Evolutionary conservation across 2,329 filamentous ascomycete genomes (phyloP), one percentile per base, ranked within the genome.

Genomic region (Microsporum ferrugineum): DNA sequence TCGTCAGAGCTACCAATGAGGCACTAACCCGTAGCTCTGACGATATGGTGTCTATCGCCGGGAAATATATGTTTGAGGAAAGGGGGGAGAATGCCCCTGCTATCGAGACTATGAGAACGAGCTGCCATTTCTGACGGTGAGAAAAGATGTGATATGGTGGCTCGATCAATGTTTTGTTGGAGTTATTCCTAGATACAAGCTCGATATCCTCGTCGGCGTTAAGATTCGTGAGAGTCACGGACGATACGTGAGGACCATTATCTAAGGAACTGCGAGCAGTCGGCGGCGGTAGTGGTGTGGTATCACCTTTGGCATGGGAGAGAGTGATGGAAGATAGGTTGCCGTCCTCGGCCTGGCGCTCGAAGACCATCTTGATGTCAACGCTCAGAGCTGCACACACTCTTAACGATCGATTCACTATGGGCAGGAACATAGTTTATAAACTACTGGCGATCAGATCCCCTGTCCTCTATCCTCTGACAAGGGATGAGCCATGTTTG

Each of bases 1-100:
- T 71, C 0, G 80, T 81, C 62, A 81, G 69, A 63, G 81, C 80
- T 64, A 81, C 75, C 56, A 72, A 68, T 3, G 76, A 72, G 12
- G 67, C 68, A 1, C 77, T 74, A 7, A 78, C 73, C 31, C 73
- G 61, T 49, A 79, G 70, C 31, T 75, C 73, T 3, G 64, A 61
- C 0, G 75, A 72, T 4, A 77, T 69, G 1, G 68, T 67, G 43
- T 71, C 67, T 12, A 60, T 27, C 1, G 51, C 49, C 71, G 78
- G 77, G 59, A 78, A 77, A 63, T 79, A 79, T 60, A 79, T 79
- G 61, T 75, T 75, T 4, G 74, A 77, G 33, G 77, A 56, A 33
- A 61, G 31, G 4, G 60, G 36, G 1, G 60, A 61, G 55, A 61
- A 62, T 49, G 60, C 56, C 8, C 58, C 61, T 5, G 61, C 58